Evolutionary conservation across 2,329 filamentous ascomycete genomes (phyloP), one percentile per base, ranked within the genome.

Genomic region (Botrytis fabae): DNA sequence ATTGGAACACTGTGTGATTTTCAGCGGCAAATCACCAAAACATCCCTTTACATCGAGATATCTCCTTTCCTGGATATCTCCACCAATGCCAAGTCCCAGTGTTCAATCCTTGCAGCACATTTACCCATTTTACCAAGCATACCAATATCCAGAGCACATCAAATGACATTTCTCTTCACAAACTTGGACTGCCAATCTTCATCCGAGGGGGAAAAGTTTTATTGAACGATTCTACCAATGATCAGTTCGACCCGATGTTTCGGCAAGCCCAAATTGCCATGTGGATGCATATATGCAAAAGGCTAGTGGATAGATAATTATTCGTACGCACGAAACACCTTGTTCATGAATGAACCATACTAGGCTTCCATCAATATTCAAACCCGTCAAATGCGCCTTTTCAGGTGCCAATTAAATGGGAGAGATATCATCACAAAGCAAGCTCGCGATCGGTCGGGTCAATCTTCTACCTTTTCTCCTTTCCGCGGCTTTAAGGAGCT

Each of bases 291-390:
- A 25, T 51, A 16, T 51, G 14, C n/a, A 32, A 46, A 51, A 5
- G 25, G 48, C 48, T 54, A 54, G 63, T 40, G 22, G 12, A 28
- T 35, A 7, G 12, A 28, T 48, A 7, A 57, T 68, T 16, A 22
- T 28, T 40, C 18, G n/a, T 64, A 20, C 28, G n/a, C 48, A 35
- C 20, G 46, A 35, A 48, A 48, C n/a, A 42, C 65, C 65, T 57
- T 42, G 48, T 57, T 68, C 25, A 18, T 57, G 35, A 12, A 18
- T 57, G 48, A 12, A 54, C 32, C 51, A 57, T 57, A 32, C 38
- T 44, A 69, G 48, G 35, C 65, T 44, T 57, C 65, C 48, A 69
- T 69, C 20, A 28, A 68, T 28, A 46, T 40, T 68, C 64, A 54
- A 68, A 68, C 65, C 25, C 48, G 44, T 48, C 63, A 22, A 42